Evolutionary conservation across 1,139 yeast genomes (phyloP), one percentile per base, ranked within the genome.

Genomic region (Suhomyces kunorum): DNA sequence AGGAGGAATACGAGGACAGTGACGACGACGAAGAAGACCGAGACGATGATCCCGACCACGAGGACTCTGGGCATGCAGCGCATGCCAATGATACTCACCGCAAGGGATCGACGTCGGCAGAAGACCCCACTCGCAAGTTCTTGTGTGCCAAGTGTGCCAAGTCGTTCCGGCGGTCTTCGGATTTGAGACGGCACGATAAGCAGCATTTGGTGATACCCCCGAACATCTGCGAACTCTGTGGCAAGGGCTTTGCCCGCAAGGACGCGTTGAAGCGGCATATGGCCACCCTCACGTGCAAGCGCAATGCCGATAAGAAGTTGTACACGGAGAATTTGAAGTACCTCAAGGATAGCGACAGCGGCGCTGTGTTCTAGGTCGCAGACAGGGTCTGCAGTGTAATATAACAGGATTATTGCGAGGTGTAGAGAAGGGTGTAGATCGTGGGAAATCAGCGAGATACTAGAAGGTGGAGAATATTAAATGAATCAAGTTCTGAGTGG

Each of bases 171-270:
- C 61, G 88, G 26, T 77, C 83, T 2, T 73, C 80, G 8, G 88
- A 81, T 58, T 66, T 81, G 49, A 80, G 81, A 57, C 66, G 88
- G 31, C 88, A 83, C 51, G 84, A 79, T 49, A 74, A 78, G 43
- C 81, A 78, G 40, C 83, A 78, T 56, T 59, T 78, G 35, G 63
- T 71, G 6, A 71, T 77, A 12, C 80, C 81, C 1, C 86, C 88
- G 1, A 82, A 85, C 54, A 79, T 83, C 36, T 86, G 94, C 60
- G 78, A 81, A 9, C 64, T 70, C 20, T 86, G 94, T 64, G 87
- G 87, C 27, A 85, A 84, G 55, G 90, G 92, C 0, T 85, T 86
- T 68, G 92, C 92, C 3, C 64, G 94, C 33, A 83, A 83, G 55
- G 94, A 85, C 61, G 92, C 94, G 0, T 66, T 86, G 49, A 84